A percentile compares a stretch with the other conserved stretches of the same genome.
Conservation (phyloP, 2,329 filamentous ascomycete genomes). For the Lasiodiplodia hormozganensis region DNA sequence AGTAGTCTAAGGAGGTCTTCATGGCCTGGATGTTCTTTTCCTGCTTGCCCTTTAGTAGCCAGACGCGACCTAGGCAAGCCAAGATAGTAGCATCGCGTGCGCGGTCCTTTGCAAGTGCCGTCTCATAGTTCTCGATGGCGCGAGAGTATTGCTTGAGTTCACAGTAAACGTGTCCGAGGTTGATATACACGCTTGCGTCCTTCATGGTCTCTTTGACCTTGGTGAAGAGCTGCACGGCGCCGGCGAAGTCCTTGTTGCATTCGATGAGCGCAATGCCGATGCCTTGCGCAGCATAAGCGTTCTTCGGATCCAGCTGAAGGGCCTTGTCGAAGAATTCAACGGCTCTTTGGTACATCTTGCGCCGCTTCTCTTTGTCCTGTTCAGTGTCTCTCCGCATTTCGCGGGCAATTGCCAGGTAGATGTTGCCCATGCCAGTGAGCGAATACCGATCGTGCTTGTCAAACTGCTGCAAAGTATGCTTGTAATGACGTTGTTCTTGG, state of each 20-base stretch:
- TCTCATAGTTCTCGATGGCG: conserved; percentile 94
- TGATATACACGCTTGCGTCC: conserved; percentile 87
- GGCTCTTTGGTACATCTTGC: conserved; percentile 84
- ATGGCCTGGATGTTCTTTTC: conserved; percentile 68
- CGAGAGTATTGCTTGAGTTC: conserved; percentile 90
- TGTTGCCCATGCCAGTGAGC: conserved; percentile 94
- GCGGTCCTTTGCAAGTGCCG: conserved; percentile 78
- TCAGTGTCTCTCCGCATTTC: conserved; percentile 95
- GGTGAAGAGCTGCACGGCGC: conserved; percentile 84
- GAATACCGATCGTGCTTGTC: conserved; percentile 99
- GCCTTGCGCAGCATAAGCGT: conserved; percentile 95
- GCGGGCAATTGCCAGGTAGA: conserved; percentile 85
- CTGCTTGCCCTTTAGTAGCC: conserved; percentile 79
- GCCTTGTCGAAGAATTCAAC: conserved; percentile 99
- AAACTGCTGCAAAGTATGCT: conserved; percentile 90
- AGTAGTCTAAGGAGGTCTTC: conserved; percentile 69
- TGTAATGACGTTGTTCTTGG: conserved; percentile 91
- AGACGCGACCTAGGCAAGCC: conserved; percentile 85
- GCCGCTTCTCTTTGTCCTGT: conserved; percentile 87
- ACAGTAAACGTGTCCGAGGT: conserved; percentile 90
- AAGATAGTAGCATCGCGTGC: conserved; percentile 80
- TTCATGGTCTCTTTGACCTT: conserved; percentile 90
- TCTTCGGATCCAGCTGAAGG: conserved; percentile 90
- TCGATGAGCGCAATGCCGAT: conserved; percentile 93
- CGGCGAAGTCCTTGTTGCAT: conserved; percentile 87